Evolutionary conservation across 192 early-diverging fungal species (phyloP), one percentile per base, ranked within the genome.

Genomic region (Gigaspora rosea): DNA sequence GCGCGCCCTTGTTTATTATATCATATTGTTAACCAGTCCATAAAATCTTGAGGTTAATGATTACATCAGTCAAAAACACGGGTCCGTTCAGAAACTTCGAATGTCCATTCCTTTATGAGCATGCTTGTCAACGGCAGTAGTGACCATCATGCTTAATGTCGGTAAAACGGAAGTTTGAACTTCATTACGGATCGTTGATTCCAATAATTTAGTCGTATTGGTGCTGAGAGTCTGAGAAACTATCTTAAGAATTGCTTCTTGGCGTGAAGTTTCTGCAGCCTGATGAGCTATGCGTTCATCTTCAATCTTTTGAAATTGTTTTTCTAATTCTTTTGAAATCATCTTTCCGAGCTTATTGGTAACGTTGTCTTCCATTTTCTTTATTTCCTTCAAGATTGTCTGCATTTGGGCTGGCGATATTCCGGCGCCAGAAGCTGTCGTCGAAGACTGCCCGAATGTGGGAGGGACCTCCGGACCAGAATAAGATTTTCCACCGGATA

Each of bases 121-220:
- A 20, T 83, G 80, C 46, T 83, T 83, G 47, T 86, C 85, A 7
- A 86, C 81, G 27, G 82, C 76, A 67, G 51, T 77, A 2, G 78
- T 78, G 18, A 84, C 78, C 58, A 82, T 77, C 74, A 82, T 84
- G 58, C 73, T 81, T 6, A 86, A 59, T 20, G 80, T 71, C 1
- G 85, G 85, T 46, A 86, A 36, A 13, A 86, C 82, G 12, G 74
- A 72, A 70, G 56, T 80, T 52, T 86, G 82, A 6, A 86, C 79
- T 79, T 86, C 85, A n/a, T 78, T 80, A 35, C 80, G 71, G 27
- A 86, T 82, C 22, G 82, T 86, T 47, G 83, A 79, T 41, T 82
- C 83, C 63, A 86, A 51, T 20, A 86, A 75, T 61, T 86, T 81
- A 33, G 83, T 73, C 5, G 85, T 86, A 49, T 84, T 86, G 54